Evolutionary conservation across 2,329 filamentous ascomycete genomes (phyloP), one percentile per base, ranked within the genome.

Genomic region (Monilinia laxa): DNA sequence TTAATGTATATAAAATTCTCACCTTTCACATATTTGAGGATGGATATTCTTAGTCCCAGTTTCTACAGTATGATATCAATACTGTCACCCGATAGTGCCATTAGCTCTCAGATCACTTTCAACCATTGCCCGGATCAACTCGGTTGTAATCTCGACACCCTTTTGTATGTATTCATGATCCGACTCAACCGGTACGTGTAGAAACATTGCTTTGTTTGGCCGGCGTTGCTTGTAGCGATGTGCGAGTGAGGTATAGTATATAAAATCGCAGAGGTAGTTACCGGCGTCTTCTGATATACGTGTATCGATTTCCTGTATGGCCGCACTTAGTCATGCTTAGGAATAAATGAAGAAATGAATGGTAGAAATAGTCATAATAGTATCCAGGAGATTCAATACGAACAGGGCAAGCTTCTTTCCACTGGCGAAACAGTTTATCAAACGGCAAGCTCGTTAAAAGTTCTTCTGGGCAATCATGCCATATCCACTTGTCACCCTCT

Each of bases 261-360:
- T 92, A 74, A 91, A 93, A 75, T 93, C 90, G 77, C 90, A 93
- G 20, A 93, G 80, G 76, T 89, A 93, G 25, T 83, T 84, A 3
- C 90, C 90, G 0, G 90, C 86, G 71, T 93, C 88, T 54, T 87
- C 83, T 0, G 89, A 92, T 51, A 90, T 79, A 42, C 85, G 82
- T 10, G 87, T 76, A 69, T 84, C 81, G 60, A 35, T 18, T 20
- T 54, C 35, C 64, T 65, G 25, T 62, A 23, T 62, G 3, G 2
- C 25, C 10, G 5, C 20, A 38, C 20, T 62, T 20, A 62, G 58
- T 51, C 10, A 62, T 7, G 10, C 1, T 4, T 12, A n/a, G 2
- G 2, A 4, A 1, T 18, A 1, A 9, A 0, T 25, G 4, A 2
- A 51, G 14, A 1, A 25, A 2, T 16, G 25, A 20, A 9, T 77